Conservation (phyloP, 306 rosid species). For the Biancaea sappan region DNA sequence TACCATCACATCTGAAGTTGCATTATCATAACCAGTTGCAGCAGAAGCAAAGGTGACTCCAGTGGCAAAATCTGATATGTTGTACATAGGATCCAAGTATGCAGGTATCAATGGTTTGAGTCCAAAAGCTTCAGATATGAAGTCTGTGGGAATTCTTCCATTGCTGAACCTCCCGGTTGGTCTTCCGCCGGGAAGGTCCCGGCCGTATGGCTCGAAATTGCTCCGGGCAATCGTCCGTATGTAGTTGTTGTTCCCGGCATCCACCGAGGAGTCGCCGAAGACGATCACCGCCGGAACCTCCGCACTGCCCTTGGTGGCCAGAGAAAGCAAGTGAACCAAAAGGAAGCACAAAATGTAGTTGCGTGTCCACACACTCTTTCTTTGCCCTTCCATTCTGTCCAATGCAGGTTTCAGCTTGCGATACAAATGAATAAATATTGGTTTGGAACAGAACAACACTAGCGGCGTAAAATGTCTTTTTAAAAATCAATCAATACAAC, state of each 20-base stretch:
- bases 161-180: constrained; percentile 88
- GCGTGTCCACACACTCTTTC: constrained; percentile 25
- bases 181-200: constrained; percentile 72
- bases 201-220: constrained; percentile 88
- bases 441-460: too few relatives aligned
- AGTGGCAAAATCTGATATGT: constrained; percentile 72
- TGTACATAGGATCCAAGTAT: constrained; percentile 78
- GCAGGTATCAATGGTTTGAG: constrained; percentile 65
- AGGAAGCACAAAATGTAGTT: constrained; percentile 32
- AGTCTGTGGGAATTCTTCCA: constrained; percentile 80
- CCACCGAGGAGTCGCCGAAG: constrained; percentile 90
- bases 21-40: constrained; percentile 88
- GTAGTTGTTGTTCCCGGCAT: constrained; percentile 91
- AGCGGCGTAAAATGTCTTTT: too few relatives aligned
- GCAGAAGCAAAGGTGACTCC: constrained; percentile 95
- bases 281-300: constrained; percentile 72
- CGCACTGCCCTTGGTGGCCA: constrained; percentile 23
- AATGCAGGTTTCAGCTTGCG: constrained; percentile 24
- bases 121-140: constrained; percentile 69
- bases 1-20: constrained; percentile 84
- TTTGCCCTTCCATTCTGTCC: constrained; percentile 13
- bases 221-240: constrained; percentile 84
- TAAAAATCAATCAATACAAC: too few relatives aligned
- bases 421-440: constrained; percentile 45
- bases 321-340: constrained; percentile 20